phyloP scores from a whole-genome alignment of 106 monocot genomes.

The Dendrobium nobile region DNA sequence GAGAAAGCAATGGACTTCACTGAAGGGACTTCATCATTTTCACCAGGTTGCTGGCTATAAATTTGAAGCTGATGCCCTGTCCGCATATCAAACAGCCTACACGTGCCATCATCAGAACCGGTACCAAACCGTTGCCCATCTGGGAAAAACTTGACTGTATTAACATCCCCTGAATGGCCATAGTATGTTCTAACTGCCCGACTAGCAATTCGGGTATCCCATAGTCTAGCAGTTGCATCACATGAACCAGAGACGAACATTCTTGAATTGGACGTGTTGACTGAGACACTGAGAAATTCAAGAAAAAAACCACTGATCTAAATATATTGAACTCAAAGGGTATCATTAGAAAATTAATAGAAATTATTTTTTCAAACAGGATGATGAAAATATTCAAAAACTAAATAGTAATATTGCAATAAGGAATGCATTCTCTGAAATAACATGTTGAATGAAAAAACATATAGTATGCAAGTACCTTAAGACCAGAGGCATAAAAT shows the following conservation, averaged over 20 bases:
- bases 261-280: constrained; percentile 74
- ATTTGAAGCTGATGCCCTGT: constrained; percentile 96
- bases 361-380: neutral
- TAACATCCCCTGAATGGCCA: constrained; percentile 79
- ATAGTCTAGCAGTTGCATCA: constrained; percentile 75
- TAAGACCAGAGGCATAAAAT: neutral
- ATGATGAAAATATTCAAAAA: neutral
- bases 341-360: neutral
- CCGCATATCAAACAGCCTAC: constrained; percentile 81
- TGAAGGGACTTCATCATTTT: constrained; percentile 34
- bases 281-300: constrained; percentile 45
- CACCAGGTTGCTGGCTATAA: constrained; percentile 37
- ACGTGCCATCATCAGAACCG: constrained; percentile 95
- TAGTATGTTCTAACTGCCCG: constrained; percentile 74
- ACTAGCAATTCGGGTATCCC: constrained; percentile 88
- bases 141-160: constrained; percentile 92
- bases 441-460: neutral
- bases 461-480: neutral
- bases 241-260: constrained; percentile 98
- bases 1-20: constrained; percentile 91
- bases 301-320: neutral
- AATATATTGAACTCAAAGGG: neutral
- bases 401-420: neutral
- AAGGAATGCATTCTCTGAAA: constrained; percentile 2
- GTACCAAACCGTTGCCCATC: constrained; percentile 95